Evolutionary conservation across 2,329 filamentous ascomycete species (phyloP).

Genomic region (Onygena corvina): DNA sequence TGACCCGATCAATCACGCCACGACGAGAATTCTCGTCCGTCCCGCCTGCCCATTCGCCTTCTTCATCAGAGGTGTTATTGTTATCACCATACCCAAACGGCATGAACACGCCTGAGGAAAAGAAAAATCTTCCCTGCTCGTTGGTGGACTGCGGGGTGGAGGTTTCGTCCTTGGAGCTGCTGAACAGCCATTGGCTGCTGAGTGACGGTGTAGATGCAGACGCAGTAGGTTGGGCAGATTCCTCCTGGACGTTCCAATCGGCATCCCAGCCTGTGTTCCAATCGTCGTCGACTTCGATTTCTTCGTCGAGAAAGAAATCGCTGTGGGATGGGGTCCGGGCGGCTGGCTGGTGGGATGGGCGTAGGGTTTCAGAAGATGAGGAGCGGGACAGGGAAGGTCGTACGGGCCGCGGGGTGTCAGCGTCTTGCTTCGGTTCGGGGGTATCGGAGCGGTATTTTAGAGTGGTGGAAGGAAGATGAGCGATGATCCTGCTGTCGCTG

Average conservation of each 20-base stretch:
- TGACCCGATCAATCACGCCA: conserved; percentile 15
- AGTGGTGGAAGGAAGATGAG: conserved; percentile 75
- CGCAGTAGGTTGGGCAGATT: not conserved
- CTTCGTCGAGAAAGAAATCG: conserved; percentile 11
- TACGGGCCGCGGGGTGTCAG: conserved; percentile 2
- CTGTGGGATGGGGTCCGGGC: conserved; percentile 4
- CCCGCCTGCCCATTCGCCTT: conserved; percentile 1
- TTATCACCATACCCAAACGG: conserved; percentile 11
- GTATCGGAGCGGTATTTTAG: conserved; percentile 51
- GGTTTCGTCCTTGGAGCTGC: conserved; percentile 21
- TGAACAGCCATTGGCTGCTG: conserved; percentile 3
- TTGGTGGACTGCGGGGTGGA: not conserved
- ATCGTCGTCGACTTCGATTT: conserved; percentile 8
- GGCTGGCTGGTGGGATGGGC: not conserved
- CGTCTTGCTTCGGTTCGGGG: conserved; percentile 12
- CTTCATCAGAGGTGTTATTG: not conserved
- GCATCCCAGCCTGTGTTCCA: not conserved
- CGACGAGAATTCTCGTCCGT: not conserved
- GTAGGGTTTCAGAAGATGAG: conserved; percentile 11
- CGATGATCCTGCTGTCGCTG: conserved; percentile 69
- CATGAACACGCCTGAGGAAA: conserved; percentile 12
- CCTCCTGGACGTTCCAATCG: conserved; percentile 9
- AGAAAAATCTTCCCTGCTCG: conserved; percentile 7
- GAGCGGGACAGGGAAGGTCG: conserved; percentile 9
- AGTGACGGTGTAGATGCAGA: conserved; percentile 2